Percentiles rank a stretch among this genome's conserved stretches.
Conservation (phyloP, 805 yeast species). For the Ogataea allantospora region DNA sequence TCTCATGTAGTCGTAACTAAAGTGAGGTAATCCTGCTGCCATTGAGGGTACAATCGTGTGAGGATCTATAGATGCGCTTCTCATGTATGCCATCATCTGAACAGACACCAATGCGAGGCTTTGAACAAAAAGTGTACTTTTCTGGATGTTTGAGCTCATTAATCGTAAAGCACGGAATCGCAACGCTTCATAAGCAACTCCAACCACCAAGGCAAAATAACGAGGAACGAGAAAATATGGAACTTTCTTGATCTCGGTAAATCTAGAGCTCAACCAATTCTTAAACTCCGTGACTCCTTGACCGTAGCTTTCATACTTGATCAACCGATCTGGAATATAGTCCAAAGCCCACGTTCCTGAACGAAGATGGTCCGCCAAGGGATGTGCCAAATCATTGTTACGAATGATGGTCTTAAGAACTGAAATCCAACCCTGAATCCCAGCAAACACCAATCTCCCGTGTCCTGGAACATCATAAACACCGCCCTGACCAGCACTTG, state of each 20-base stretch:
- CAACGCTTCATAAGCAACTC: slow-evolving; percentile 81
- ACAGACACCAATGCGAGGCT: slow-evolving; percentile 76
- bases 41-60: slow-evolving; percentile 60
- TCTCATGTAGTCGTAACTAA: slow-evolving; percentile 86
- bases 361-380: slow-evolving; percentile 76
- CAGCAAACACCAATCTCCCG: slow-evolving; percentile 81
- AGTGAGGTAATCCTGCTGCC: slow-evolving; percentile 97
- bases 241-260: slow-evolving; percentile 57
- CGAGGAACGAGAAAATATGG: slow-evolving; percentile 86
- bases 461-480: slow-evolving; percentile 69
- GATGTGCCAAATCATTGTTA: slow-evolving; percentile 78
- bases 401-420: slow-evolving; percentile 60
- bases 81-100: slow-evolving; percentile 79
- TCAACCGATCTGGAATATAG: slow-evolving; percentile 60
- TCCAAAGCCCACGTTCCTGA: slow-evolving; percentile 90
- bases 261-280: slow-evolving; percentile 67
- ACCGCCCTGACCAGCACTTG: slow-evolving; percentile 69
- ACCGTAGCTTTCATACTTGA: slow-evolving; percentile 45
- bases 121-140: slow-evolving; percentile 72
- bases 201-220: slow-evolving; percentile 79
- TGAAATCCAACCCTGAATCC: slow-evolving; percentile 89
- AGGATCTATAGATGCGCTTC: slow-evolving; percentile 75
- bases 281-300: slow-evolving; percentile 54
- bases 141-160: slow-evolving; percentile 53
- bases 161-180: slow-evolving; percentile 61